These are phyloP conservation scores for Alternaria consortialis DNA, from an alignment of 2,329 filamentous ascomycete genomes.

Conservation along the genomic window DNA sequence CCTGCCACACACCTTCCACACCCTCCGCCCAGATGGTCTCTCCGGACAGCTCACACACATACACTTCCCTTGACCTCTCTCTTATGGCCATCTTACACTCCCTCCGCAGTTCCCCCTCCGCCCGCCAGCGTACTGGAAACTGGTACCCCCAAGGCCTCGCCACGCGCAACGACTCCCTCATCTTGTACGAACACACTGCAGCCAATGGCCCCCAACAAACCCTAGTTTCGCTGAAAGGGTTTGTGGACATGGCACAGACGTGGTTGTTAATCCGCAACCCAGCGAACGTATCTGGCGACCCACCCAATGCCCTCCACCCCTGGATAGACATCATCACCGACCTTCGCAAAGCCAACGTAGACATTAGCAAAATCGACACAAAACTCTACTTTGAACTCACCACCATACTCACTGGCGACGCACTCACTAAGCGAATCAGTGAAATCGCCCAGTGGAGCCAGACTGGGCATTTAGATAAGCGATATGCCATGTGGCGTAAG, in stretches of 20 bases:
- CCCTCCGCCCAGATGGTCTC: not conserved
- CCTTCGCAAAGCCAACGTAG: not conserved
- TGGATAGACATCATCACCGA: not conserved
- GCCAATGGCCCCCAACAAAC: not conserved
- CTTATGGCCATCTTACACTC: slow-evolving; percentile 11
- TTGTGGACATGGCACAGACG: not conserved
- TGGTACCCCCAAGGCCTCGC: slow-evolving; percentile 15
- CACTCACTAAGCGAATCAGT: not conserved
- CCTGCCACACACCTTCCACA: not conserved
- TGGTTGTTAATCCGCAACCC: slow-evolving; percentile 2
- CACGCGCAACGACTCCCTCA: not conserved
- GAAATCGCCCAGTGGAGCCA: not conserved
- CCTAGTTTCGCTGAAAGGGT: not conserved
- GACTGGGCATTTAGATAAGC: not conserved
- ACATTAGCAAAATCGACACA: not conserved
- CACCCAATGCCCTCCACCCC: not conserved
- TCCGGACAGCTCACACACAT: not conserved
- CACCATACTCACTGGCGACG: not conserved
- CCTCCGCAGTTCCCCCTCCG: not conserved
- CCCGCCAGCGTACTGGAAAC: not conserved
- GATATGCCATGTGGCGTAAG: not conserved
- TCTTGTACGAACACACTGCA: slow-evolving; percentile 4
- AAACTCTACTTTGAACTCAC: not conserved
- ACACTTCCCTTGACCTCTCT: slow-evolving; percentile 4
- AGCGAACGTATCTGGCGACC: not conserved